Evolutionary conservation across 2,329 filamentous ascomycete species (phyloP), one percentile per base, ranked within the genome.

Genomic region (Colletotrichum scovillei): DNA sequence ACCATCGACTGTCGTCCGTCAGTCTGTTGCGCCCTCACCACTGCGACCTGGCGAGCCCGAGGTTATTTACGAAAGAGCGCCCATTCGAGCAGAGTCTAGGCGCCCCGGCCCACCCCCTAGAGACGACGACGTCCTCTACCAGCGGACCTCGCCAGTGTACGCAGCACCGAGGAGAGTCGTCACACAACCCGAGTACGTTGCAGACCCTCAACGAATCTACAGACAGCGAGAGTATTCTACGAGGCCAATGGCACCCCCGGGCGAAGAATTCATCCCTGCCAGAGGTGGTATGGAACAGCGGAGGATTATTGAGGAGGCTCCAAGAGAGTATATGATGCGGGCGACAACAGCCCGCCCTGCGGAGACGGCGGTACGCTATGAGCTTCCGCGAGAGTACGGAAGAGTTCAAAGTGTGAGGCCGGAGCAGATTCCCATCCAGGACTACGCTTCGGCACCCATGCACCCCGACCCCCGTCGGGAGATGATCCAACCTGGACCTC

Each of bases 11-110:
- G 75, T 85, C 22, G 78, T 86, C 24, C 83, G 88, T 59, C 88
- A 89, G 63, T 91, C 90, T 8, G 85, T 88, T 19, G 88, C 87
- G 5, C 86, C 89, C 53, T 84, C 87, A n/a, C 30, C 19, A 38
- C 63, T 69, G 14, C 60, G 79, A 80, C 46, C 79, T 80, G 26
- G 85, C 19, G 90, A 91, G 35, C 83, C 86, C 28, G 89, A 91
- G 69, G 79, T 91, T 65, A 82, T 92, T 56, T 95, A 95, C 77
- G 94, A 96, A 78, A 89, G 92, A 76, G 82, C 87, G 14, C 85
- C 87, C 1, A 84, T 86, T 26, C 87, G 89, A 46, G 85, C 88
- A 57, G 79, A 86, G 6, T 87, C 89, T 5, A 86, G 88, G 72
- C 86, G 88, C 69, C 81, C 88, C 5, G 84, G 78, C 9, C 77